Percentiles rank a stretch among this genome's conserved stretches.
Conservation (phyloP, 805 yeast genomes). For the Torulaspora indica region DNA sequence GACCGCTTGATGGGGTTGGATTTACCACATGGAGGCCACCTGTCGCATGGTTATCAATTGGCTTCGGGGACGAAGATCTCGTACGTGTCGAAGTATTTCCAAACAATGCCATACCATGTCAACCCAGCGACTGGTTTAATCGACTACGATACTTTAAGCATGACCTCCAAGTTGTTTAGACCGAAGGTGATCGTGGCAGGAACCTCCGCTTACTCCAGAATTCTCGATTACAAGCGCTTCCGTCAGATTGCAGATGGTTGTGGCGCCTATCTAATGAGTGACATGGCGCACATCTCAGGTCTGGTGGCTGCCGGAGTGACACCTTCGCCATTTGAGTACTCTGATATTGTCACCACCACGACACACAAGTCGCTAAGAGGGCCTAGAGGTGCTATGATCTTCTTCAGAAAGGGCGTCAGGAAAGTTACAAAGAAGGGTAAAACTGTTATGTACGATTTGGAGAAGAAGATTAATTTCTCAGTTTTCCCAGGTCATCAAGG, state of each 20-base stretch:
- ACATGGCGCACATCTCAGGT: conserved; percentile 98
- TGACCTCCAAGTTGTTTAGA: conserved; percentile 79
- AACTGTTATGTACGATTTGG: conserved; percentile 80
- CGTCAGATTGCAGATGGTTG: conserved; percentile 85
- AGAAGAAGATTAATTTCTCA: conserved; percentile 87
- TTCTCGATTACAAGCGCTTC: conserved; percentile 87
- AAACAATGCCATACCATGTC: conserved; percentile 95
- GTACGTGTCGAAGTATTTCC: conserved; percentile 87
- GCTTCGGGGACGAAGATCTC: conserved; percentile 78
- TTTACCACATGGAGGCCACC: conserved; percentile 97
- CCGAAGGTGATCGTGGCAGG: conserved; percentile 96
- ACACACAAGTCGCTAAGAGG: conserved; percentile 98
- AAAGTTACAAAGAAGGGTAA: conserved; percentile 78
- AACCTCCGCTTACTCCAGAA: conserved; percentile 91
- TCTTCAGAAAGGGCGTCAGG: conserved; percentile 92
- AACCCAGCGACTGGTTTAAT: conserved; percentile 82
- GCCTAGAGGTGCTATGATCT: conserved; percentile 98
- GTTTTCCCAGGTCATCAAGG: conserved; percentile 99
- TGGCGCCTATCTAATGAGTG: conserved; percentile 88
- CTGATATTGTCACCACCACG: conserved; percentile 96
- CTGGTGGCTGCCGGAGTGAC: conserved; percentile 91
- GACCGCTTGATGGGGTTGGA: conserved; percentile 97
- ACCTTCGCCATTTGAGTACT: conserved; percentile 86
- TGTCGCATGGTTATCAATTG: conserved; percentile 96
- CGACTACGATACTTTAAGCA: conserved; percentile 83